Base-by-base conservation (phyloP, 768 basidiomycete genomes). In the Albatrellus ellisii region DNA sequence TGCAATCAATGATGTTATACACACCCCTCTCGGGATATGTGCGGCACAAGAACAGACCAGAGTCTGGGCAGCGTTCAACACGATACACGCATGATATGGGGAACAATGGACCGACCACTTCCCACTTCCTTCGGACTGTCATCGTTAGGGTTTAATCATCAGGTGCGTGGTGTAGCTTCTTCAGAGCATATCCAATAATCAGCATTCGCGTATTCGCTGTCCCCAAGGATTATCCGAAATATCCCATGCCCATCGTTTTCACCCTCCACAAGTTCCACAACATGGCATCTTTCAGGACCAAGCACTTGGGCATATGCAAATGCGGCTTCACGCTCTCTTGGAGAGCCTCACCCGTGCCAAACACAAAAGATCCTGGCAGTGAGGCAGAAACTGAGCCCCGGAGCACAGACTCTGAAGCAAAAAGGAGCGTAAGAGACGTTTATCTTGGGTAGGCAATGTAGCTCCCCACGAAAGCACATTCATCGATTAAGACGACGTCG, bases 181-280 rank as follows among this genome's bases (percentile, higher is more conserved):
- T 54, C 42, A n/a, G 62, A 69, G 80, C 84, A 90, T 53, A 57
- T 71, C 87, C 87, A 90, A 56, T 88, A 80, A 49, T 88, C 75
- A 1, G 87, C 87, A 31, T 70, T 76, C 3, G 84, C 84, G 54
- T 77, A 87, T 2, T 70, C 70, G 2, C 75, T 68, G 18, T 83
- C 73, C n/a, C 86, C 86, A 2, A 89, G 65, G 26, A 83, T 70
- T 74, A 84, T 77, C 82, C 87, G 87, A 54, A 90, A 87, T 71
- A 87, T 76, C 45, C 86, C 81, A 41, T 86, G 78, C 11, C 67
- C 64, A 31, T 79, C 78, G 40, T 68, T 68, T 50, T 73, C 71
- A n/a, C 74, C 73, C 51, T 89, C 83, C 1, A 58, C 46, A 7
- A 88, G 66, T 47, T 83, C 79, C 6, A 71, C 59, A 15, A 77